Base-by-base conservation (phyloP, 768 basidiomycete genomes). In the Phaeolepiota aurea region DNA sequence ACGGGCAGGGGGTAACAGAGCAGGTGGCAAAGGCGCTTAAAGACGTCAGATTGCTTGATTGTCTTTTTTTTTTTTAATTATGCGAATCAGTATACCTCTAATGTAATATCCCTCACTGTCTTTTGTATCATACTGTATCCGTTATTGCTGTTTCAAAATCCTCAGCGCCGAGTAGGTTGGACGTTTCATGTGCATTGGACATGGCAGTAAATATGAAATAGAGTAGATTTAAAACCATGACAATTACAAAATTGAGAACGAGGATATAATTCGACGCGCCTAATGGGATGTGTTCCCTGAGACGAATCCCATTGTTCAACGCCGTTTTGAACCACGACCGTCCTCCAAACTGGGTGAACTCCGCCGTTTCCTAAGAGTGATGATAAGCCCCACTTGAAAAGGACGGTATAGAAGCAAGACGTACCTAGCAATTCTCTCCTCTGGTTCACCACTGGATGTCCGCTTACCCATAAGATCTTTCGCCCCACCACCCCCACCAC, bases 341-440 rank as follows among this genome's bases (percentile, higher is more conserved):
- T 86, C 84, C 34, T 85, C 84, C 54, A 79, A 49, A 4, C 75
- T 67, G n/a, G 83, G 82, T 4, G 84, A 86, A 45, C 72, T 78
- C 48, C 84, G 66, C 46, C 84, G 76, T 65, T 87, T 87, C 55
- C 84, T 87, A 46, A 32, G 38, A 25, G 20, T 14, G 18, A 35
- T n/a, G 7, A n/a, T 28, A n/a, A 28, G 25, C 25, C 25, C 7
- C 7, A 28, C 25, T n/a, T 7, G 7, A 15, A 35, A 19, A 7
- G 15, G 15, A 7, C 7, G 16, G 7, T 5, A 35, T n/a, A 7
- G 16, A 9, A 5, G 33, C 18, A 14, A 14, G 33, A 35, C 33
- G 9, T 35, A 35, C 50, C 74, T 70, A 41, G 74, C 71, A 45
- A 69, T 66, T 48, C 81, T 70, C 38, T 84, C 82, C 50, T 85